phyloP scores from a whole-genome alignment of 495 filamentous ascomycete genomes.

The Copromyces sp. region DNA sequence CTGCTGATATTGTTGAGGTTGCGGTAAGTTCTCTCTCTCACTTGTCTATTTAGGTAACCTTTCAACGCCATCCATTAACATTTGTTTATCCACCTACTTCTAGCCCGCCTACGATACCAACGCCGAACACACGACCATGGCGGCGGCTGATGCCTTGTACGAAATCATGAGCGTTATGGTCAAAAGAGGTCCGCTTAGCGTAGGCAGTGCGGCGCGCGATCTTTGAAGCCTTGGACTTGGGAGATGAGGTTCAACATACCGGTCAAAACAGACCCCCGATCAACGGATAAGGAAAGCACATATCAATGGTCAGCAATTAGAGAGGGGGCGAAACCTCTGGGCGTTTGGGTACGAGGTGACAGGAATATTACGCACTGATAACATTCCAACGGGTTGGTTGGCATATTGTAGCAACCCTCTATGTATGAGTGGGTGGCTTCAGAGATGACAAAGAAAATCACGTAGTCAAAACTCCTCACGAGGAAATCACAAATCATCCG shows the following conservation, averaged over 20 bases:
- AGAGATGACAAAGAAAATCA: background rate
- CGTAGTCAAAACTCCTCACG: background rate
- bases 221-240: background rate
- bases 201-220: conserved; percentile 6
- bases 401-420: too few species aligned
- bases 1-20: conserved; percentile 79
- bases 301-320: background rate
- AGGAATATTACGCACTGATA: too few species aligned
- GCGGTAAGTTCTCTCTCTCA: conserved; percentile 26
- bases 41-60: too few species aligned
- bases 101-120: conserved; percentile 80
- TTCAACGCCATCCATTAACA: too few species aligned
- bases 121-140: conserved; percentile 77
- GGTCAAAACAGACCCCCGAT: background rate
- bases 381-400: too few species aligned
- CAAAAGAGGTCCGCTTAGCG: conserved; percentile 41
- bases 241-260: background rate
- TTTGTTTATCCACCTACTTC: background rate
- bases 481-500: background rate
- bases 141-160: conserved; percentile 70
- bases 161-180: conserved; percentile 85
- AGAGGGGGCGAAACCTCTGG: background rate
- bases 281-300: background rate
- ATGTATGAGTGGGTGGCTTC: too few species aligned
- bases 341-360: background rate